phyloP scores from a whole-genome alignment of 345 rosid species.

The Boechera divaricarpa region DNA sequence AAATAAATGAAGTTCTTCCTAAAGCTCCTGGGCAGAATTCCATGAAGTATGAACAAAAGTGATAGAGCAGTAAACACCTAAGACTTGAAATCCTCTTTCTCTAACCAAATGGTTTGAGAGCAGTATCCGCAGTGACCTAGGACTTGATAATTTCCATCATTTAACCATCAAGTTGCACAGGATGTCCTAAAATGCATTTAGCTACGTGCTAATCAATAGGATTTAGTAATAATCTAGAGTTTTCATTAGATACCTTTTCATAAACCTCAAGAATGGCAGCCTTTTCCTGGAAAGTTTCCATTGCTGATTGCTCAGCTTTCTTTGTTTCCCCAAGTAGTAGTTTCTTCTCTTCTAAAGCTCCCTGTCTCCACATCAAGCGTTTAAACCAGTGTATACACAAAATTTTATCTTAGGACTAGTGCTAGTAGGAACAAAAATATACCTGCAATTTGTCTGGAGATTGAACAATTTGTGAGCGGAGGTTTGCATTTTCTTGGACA shows the following conservation, averaged over 20 bases:
- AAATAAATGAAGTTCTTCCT: conserved; percentile 1
- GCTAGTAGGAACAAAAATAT: conserved; percentile 1
- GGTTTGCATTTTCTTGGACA: conserved; percentile 81
- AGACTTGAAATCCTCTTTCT: neutral
- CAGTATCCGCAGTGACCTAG: neutral
- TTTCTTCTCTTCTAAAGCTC: conserved; percentile 86
- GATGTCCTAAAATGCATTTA: conserved; percentile 13
- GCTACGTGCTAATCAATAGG: neutral
- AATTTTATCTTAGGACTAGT: neutral
- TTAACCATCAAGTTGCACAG: conserved; percentile 17
- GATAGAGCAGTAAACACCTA: conserved; percentile 17
- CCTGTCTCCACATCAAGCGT: conserved; percentile 50
- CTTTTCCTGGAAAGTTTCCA: conserved; percentile 73
- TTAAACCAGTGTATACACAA: neutral
- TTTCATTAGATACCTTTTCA: conserved; percentile 62
- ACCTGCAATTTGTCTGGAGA: conserved; percentile 98
- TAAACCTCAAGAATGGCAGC: conserved; percentile 70
- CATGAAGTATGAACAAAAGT: neutral
- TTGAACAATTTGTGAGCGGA: conserved; percentile 83
- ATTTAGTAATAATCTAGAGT: conserved; percentile 21
- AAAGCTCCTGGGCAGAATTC: neutral
- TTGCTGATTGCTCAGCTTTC: conserved; percentile 71
- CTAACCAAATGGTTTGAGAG: neutral
- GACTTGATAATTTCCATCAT: conserved; percentile 16
- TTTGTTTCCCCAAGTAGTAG: conserved; percentile 64